Conservation (phyloP, 768 basidiomycete genomes). For the Pulveroboletus ravenelii region DNA sequence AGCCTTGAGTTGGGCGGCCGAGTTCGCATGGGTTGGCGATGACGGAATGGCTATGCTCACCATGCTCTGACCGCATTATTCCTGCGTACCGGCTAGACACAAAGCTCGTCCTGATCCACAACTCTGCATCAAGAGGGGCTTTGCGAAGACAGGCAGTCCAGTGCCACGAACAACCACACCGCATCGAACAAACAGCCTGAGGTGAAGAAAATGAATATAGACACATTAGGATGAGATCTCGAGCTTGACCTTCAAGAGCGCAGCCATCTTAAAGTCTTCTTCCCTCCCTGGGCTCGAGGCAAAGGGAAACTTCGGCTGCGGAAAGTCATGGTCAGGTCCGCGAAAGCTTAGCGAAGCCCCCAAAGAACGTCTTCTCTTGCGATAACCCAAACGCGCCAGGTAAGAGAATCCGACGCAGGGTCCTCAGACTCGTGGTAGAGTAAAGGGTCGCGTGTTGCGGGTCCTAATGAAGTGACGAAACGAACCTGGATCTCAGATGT, state of each 20-base stretch:
- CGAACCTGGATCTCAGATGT: constrained; percentile 13
- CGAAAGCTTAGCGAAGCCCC: background rate
- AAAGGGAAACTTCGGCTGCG: background rate
- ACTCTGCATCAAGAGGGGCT: constrained; percentile 17
- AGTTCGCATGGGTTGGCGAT: too few relatives aligned
- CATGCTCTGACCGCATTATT: background rate
- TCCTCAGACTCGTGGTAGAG: constrained; percentile 6
- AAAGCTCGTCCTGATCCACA: constrained; percentile 4
- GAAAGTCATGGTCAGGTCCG: background rate
- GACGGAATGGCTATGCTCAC: background rate
- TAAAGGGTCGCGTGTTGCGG: constrained; percentile 5
- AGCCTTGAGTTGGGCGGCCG: too few relatives aligned
- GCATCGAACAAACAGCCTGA: background rate
- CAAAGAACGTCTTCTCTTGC: background rate
- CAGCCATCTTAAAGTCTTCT: background rate
- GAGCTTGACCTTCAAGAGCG: background rate
- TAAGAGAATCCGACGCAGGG: background rate
- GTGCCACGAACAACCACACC: background rate
- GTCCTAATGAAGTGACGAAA: constrained; percentile 8
- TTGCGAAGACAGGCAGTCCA: constrained; percentile 6
- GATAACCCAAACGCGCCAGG: background rate
- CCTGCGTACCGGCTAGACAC: constrained; percentile 3
- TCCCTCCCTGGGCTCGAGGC: background rate
- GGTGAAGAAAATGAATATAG: background rate
- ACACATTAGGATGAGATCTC: background rate